Percentiles rank a stretch among this genome's conserved stretches.
Conservation (phyloP, 2,329 filamentous ascomycete species). For the Trichophyton verrucosum region DNA sequence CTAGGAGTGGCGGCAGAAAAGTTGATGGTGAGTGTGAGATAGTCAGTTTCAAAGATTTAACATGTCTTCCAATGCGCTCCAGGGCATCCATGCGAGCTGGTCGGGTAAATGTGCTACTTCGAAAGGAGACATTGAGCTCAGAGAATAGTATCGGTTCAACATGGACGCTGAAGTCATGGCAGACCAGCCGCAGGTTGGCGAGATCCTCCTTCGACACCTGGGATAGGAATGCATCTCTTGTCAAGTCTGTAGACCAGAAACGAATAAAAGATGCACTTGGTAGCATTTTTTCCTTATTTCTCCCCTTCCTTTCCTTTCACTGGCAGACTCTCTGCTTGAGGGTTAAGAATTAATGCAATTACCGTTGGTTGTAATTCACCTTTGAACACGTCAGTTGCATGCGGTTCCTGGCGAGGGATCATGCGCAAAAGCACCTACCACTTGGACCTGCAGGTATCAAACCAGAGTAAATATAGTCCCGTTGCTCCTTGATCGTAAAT, state of each 20-base stretch:
- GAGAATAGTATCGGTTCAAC: conserved; percentile 31
- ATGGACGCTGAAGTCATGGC: conserved; percentile 23
- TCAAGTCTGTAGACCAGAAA: conserved; percentile 27
- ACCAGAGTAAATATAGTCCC: not conserved
- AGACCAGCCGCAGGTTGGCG: conserved; percentile 25
- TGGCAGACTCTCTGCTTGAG: not conserved
- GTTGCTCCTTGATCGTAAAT: not conserved
- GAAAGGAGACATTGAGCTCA: conserved; percentile 35
- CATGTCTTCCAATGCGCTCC: conserved; percentile 62
- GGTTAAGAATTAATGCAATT: not conserved
- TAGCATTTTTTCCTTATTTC: conserved; percentile 1
- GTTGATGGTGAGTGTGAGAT: conserved; percentile 66
- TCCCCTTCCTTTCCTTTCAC: no score
- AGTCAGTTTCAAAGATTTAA: conserved; percentile 65
- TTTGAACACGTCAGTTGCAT: not conserved
- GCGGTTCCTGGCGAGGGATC: not conserved
- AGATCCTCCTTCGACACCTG: conserved; percentile 24
- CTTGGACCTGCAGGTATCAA: not conserved
- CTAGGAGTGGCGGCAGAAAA: conserved; percentile 71
- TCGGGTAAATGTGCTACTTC: conserved; percentile 60
- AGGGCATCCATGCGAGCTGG: conserved; percentile 61
- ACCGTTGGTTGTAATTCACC: not conserved
- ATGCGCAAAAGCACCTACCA: conserved; percentile 1
- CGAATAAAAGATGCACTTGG: conserved; percentile 20
- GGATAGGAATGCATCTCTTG: conserved; percentile 23